Conservation (phyloP, 768 basidiomycete species). For the Phylloporus sp. region DNA sequence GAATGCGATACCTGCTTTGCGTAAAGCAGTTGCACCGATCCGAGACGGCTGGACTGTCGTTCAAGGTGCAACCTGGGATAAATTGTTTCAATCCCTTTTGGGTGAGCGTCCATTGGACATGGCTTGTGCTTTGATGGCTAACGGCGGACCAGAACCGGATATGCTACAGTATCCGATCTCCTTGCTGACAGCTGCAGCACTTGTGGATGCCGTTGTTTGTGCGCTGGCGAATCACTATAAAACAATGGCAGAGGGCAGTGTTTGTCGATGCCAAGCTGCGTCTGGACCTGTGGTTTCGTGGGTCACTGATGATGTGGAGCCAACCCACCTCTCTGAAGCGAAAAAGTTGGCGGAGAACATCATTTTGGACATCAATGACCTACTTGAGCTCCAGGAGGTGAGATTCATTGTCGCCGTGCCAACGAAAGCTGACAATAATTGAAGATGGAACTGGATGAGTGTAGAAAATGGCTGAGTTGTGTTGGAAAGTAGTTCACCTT, state of each 20-base stretch:
- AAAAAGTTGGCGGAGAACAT: slow-evolving; percentile 10
- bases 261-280: slow-evolving; percentile 5
- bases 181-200: slow-evolving; percentile 49
- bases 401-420: not conserved
- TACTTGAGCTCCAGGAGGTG: slow-evolving; percentile 22
- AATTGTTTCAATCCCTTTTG: slow-evolving; percentile 44
- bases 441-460: slow-evolving; percentile 25
- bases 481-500: slow-evolving; percentile 2
- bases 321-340: slow-evolving; percentile 10
- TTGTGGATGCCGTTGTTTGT: slow-evolving; percentile 43
- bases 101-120: slow-evolving; percentile 12
- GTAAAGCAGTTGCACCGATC: slow-evolving; percentile 32
- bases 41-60: slow-evolving; percentile 45
- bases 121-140: not conserved
- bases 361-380: slow-evolving; percentile 23
- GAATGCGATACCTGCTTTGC: slow-evolving; percentile 51
- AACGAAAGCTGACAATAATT: slow-evolving; percentile 2
- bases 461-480: slow-evolving; percentile 19
- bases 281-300: not conserved
- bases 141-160: slow-evolving; percentile 42
- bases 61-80: slow-evolving; percentile 46
- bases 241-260: slow-evolving; percentile 19
- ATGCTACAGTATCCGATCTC: slow-evolving; percentile 50
- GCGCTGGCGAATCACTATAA: slow-evolving; percentile 38
- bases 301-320: not conserved